A percentile compares a stretch with the other conserved stretches of the same genome.
Evolutionary conservation across 176 grass and related monocot genomes (phyloP).

Genomic region (Eleusine coracana): DNA sequence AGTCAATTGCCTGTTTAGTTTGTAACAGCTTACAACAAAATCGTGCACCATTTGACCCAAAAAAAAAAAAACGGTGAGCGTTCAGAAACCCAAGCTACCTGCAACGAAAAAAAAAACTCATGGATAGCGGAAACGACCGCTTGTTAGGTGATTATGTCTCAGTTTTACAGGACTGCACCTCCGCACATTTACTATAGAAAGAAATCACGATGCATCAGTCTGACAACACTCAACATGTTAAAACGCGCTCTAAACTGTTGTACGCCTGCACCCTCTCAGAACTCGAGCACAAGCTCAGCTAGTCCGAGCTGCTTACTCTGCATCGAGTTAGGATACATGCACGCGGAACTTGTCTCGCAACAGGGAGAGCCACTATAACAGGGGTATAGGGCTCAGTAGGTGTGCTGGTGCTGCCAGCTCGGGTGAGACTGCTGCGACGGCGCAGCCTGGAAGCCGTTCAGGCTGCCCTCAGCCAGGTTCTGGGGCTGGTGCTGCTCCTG

Average conservation of each 20-base stretch:
- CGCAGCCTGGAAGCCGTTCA: conserved; percentile 57
- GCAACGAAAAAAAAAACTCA: not conserved
- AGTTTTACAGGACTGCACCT: conserved; percentile 47
- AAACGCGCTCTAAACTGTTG: conserved; percentile 39
- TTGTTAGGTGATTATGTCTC: conserved; percentile 51
- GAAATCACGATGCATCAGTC: conserved; percentile 31
- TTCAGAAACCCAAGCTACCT: not conserved
- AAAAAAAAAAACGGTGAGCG: not conserved
- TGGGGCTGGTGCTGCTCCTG: conserved; percentile 78
- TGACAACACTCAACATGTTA: conserved; percentile 53
- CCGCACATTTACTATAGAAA: conserved; percentile 42
- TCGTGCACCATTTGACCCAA: too few relatives aligned
- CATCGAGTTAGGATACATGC: conserved; percentile 18
- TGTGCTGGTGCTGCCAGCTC: conserved; percentile 77
- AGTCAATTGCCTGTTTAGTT: not conserved
- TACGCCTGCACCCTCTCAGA: conserved; percentile 28
- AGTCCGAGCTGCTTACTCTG: conserved; percentile 43
- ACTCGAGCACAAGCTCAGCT: conserved; percentile 54
- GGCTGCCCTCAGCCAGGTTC: conserved; percentile 63
- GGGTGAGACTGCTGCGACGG: conserved; percentile 67
- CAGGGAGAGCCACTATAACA: conserved; percentile 18
- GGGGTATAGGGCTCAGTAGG: conserved; percentile 57
- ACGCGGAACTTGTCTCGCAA: conserved; percentile 23
- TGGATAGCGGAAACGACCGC: conserved; percentile 35
- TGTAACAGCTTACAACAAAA: not conserved